Evolutionary conservation across 192 early-diverging fungal genomes (phyloP), one percentile per base, ranked within the genome.

Genomic region (Coemansia sp.): DNA sequence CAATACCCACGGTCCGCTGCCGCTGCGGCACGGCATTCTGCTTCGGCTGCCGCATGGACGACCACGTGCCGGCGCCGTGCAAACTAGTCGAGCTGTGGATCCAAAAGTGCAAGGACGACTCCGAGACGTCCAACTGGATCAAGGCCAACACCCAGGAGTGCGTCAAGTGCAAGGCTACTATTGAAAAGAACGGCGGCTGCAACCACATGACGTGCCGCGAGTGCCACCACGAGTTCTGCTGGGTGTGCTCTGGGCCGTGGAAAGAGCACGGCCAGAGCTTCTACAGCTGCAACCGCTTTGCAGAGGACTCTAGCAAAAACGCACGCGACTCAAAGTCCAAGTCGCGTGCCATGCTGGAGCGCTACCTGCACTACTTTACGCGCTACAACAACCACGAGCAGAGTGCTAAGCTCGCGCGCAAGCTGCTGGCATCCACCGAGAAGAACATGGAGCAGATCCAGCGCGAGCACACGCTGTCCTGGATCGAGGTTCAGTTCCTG

Each of bases 151-250:
- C 92, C 30, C 96, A 98, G 71, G 95, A 97, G 68, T 99, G 97
- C 75, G 73, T 89, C 31, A 93, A 94, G 74, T 99, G 97, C 80
- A 82, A 86, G 57, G 86, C 92, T 8, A 95, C 91, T 0, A 98
- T 99, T 62, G 97, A 99, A 73, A 99, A 99, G 84, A 99, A 99
- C 71, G 97, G 97, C 48, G 97, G 97, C 8, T 99, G 97, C 82
- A 99, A 98, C 76, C 97, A 99, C 67, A 99, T 99, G 97, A 96
- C 93, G 1, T 99, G 97, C 81, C 87, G 91, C 58, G 94, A 96
- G 76, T 99, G 97, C 75, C 87, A 88, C 69, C 85, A 97, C 74
- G 94, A 99, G 82, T 99, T 97, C 71, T 99, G 97, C 76, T 99
- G 97, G 97, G 92, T 99, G 35, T 99, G 97, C 77, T 85, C 89